Base-by-base conservation (phyloP, 495 filamentous ascomycete species). In the Terfezia boudieri region DNA sequence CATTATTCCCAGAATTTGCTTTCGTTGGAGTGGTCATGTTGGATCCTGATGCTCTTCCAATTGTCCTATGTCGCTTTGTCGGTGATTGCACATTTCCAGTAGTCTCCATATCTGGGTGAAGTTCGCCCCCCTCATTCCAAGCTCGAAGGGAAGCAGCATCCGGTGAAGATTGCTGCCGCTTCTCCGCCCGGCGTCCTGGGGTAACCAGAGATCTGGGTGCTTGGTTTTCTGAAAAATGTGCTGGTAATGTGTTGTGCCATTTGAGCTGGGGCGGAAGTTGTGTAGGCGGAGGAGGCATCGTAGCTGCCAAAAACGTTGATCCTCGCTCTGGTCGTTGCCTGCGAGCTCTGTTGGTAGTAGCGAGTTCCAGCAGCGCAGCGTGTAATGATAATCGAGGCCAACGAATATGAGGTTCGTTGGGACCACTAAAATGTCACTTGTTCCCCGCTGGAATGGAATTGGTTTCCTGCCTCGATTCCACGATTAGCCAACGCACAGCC, bases 231-330 rank as follows among this genome's bases (percentile, higher is more conserved):
- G 53, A 64, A 36, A 64, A 64, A 54, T 64, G 61, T 52, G 61
- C 58, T 53, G 58, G 62, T 32, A 64, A 54, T 8, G 61, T 64
- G 48, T 64, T 64, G 50, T 64, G 62, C 62, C 62, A 64, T 60
- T 63, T 64, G 36, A 64, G 49, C 36, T 55, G 53, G 20, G 53
- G 22, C 8, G 43, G n/a, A 50, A 50, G 53, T 10, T 17, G 37
- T 26, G 22, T 23, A 37, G 37, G 26, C 41, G 46, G 38, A 14
- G 16, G 36, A 53, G 41, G 41, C 41, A 52, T 23, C 20, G 1
- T 23, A 14, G 4, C 20, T 49, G n/a, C 20, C 1, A 16, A 51
- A 51, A 12, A 14, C 20, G 4, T 22, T 26, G 6, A 69, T 70
- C 26, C 2, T 4, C 2, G 1, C 26, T 32, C 26, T 32, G 26